A percentile compares a stretch with the other conserved stretches of the same genome.
phyloP scores from a whole-genome alignment of 495 filamentous ascomycete species.

The Neurospora sp. region DNA sequence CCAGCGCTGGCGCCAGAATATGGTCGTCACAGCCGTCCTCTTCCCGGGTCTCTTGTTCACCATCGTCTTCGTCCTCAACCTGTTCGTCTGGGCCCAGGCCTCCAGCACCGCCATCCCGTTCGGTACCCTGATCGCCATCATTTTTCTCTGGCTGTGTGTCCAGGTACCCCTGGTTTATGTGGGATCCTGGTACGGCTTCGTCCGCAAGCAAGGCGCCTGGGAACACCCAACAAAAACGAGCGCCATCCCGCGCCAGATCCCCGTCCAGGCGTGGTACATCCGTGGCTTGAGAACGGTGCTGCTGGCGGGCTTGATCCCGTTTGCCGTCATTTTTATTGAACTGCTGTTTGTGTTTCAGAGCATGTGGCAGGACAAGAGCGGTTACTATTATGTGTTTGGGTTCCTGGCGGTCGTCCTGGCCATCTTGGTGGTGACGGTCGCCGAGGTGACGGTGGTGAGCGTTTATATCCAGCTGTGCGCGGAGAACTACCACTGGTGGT shows the following conservation, averaged over 20 bases:
- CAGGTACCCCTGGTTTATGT: slow-evolving; percentile 84
- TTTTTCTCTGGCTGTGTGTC: slow-evolving; percentile 79
- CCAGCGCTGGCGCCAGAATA: slow-evolving; percentile 68
- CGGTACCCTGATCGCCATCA: slow-evolving; percentile 65
- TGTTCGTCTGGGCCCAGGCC: slow-evolving; percentile 91
- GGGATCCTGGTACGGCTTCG: slow-evolving; percentile 73
- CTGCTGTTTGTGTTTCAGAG: slow-evolving; percentile 87
- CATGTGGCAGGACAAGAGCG: slow-evolving; percentile 86
- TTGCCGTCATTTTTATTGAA: slow-evolving; percentile 91
- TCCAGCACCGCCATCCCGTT: slow-evolving; percentile 89
- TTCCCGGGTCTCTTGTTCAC: slow-evolving; percentile 77
- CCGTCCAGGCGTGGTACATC: slow-evolving; percentile 72
- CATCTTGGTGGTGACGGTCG: slow-evolving; percentile 68
- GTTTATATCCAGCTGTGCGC: slow-evolving; percentile 81
- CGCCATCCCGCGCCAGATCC: slow-evolving; percentile 63
- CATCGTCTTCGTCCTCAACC: slow-evolving; percentile 74
- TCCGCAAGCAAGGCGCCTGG: slow-evolving; percentile 52
- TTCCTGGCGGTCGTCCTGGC: slow-evolving; percentile 69
- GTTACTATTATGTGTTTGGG: slow-evolving; percentile 92
- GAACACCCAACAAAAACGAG: slow-evolving; percentile 83
- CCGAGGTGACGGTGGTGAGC: slow-evolving; percentile 82
- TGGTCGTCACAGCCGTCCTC: slow-evolving; percentile 70
- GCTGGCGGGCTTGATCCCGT: slow-evolving; percentile 76
- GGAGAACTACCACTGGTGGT: slow-evolving; percentile 96
- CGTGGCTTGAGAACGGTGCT: slow-evolving; percentile 51